Conservation (phyloP, 805 yeast species). For the Hanseniaspora jakobsenii region DNA sequence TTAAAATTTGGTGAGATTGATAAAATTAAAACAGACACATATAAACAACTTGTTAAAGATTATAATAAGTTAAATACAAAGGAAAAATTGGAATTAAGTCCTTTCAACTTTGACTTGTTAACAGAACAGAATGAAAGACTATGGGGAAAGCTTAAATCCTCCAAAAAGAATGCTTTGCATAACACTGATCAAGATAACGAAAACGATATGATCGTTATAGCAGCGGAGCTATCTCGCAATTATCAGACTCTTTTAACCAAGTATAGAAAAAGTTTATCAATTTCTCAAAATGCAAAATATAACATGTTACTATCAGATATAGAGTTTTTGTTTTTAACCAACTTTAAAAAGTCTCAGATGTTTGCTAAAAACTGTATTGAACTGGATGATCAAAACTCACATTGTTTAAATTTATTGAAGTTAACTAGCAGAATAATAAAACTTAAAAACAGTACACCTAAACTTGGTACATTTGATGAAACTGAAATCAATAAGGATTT, state of each 20-base stretch:
- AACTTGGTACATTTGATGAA: slow-evolving; percentile 30
- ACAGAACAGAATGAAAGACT: slow-evolving; percentile 19
- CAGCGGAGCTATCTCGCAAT: slow-evolving; percentile 4
- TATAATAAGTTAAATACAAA: slow-evolving; percentile 20
- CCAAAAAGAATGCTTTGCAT: not conserved
- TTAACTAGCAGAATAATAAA: slow-evolving; percentile 35
- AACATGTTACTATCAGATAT: slow-evolving; percentile 28
- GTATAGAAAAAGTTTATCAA: slow-evolving; percentile 20
- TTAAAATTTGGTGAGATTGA: slow-evolving; percentile 42
- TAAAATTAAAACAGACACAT: slow-evolving; percentile 23
- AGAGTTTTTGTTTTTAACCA: slow-evolving; percentile 40
- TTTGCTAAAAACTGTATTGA: slow-evolving; percentile 58
- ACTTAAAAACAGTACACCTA: slow-evolving; percentile 30
- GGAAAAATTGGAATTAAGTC: slow-evolving; percentile 33
- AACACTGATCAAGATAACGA: not conserved
- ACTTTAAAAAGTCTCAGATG: slow-evolving; percentile 40
- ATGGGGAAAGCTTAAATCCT: slow-evolving; percentile 12
- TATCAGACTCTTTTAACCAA: slow-evolving; percentile 24
- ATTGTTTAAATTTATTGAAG: slow-evolving; percentile 47
- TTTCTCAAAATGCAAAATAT: slow-evolving; percentile 24
- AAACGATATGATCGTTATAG: slow-evolving; percentile 7
- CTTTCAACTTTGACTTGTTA: slow-evolving; percentile 32
- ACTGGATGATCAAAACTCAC: slow-evolving; percentile 57
- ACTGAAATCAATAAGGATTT: slow-evolving; percentile 16
- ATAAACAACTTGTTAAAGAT: slow-evolving; percentile 16